A percentile compares a stretch with the other conserved stretches of the same genome.
Conservation (phyloP, 441 rosid species). For the Geranium incanum region DNA sequence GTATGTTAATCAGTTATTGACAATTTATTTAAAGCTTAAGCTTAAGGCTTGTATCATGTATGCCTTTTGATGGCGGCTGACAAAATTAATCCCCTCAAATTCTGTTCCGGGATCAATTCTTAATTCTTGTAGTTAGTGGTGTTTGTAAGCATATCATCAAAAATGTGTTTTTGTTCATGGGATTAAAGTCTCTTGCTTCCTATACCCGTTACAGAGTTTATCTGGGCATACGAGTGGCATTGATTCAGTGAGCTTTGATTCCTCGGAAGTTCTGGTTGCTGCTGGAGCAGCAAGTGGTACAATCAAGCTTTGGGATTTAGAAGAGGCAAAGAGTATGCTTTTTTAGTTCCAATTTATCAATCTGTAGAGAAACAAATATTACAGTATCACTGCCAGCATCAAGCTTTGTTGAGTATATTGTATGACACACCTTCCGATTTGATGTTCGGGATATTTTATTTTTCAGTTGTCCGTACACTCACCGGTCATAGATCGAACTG, state of each 20-base stretch:
- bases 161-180: background rate
- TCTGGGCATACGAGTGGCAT: constrained; percentile 92
- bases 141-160: background rate
- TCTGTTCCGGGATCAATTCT: background rate
- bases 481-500: constrained; percentile 97
- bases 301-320: constrained; percentile 95
- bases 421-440: background rate
- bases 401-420: background rate
- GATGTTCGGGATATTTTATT: constrained; percentile 13
- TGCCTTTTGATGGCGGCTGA: background rate
- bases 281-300: constrained; percentile 99
- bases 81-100: background rate
- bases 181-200: background rate
- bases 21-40: background rate
- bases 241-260: constrained; percentile 94
- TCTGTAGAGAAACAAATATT: background rate
- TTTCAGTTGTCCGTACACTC: constrained; percentile 76
- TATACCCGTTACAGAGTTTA: constrained; percentile 57
- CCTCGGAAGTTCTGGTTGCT: constrained; percentile 82
- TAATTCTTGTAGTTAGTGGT: background rate
- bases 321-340: constrained; percentile 88
- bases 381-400: background rate
- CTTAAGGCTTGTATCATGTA: background rate
- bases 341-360: constrained; percentile 10
- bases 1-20: background rate